A percentile compares a stretch with the other conserved stretches of the same genome.
Evolutionary conservation across 768 basidiomycete species (phyloP).

Genomic region (Suillus alpinus): DNA sequence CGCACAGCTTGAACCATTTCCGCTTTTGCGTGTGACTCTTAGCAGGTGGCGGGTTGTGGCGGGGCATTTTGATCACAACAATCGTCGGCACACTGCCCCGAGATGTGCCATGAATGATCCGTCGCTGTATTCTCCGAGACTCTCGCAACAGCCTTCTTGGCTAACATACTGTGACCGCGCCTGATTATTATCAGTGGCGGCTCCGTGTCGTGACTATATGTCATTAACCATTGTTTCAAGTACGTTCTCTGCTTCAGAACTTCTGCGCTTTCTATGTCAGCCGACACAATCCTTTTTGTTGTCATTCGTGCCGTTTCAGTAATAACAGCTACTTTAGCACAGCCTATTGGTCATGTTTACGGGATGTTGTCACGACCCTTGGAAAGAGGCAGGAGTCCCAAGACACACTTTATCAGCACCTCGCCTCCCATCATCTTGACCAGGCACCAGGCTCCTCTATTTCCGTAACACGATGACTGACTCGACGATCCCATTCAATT

Average conservation of each 20-base stretch:
- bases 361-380: not conserved
- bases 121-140: slow-evolving; percentile 1
- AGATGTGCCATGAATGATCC: slow-evolving; percentile 3
- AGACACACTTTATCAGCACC: not conserved
- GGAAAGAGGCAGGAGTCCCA: not conserved
- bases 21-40: slow-evolving; percentile 2
- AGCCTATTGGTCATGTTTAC: not conserved
- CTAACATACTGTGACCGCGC: not conserved
- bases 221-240: not conserved
- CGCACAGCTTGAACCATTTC: not conserved
- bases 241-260: not conserved
- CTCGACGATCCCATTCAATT: not conserved
- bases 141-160: not conserved
- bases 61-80: not conserved
- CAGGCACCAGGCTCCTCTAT: not conserved
- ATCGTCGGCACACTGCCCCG: slow-evolving; percentile 6
- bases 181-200: too few relatives aligned
- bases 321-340: not conserved
- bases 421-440: not conserved
- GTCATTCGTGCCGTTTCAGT: not conserved
- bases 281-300: not conserved
- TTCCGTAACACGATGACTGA: not conserved
- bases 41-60: slow-evolving; percentile 4
- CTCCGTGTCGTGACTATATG: not conserved
- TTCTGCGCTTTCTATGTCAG: not conserved